Evolutionary conservation across 805 yeast genomes (phyloP).

Genomic region (Cyberlindnera meyerae): DNA sequence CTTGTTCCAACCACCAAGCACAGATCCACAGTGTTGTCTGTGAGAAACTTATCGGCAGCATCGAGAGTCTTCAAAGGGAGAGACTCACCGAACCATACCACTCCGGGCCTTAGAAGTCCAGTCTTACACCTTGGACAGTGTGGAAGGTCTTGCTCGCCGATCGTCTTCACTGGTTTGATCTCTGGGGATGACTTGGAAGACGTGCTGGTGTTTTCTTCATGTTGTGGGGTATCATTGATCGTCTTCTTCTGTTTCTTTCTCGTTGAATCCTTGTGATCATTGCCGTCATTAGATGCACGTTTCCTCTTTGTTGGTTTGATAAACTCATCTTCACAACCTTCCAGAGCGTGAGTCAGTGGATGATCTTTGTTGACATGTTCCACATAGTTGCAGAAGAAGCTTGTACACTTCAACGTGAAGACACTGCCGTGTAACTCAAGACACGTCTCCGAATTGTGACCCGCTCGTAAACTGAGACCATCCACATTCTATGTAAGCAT

Average conservation of each 20-base stretch:
- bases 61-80: constrained; percentile 61
- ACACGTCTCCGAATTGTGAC: constrained; percentile 48
- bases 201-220: constrained; percentile 4
- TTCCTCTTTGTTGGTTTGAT: constrained; percentile 17
- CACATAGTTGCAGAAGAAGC: constrained; percentile 61
- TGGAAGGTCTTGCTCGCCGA: constrained; percentile 55
- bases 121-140: constrained; percentile 70
- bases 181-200: constrained; percentile 36
- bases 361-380: constrained; percentile 47
- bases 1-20: constrained; percentile 83
- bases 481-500: constrained; percentile 85
- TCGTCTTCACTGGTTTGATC: constrained; percentile 41
- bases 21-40: constrained; percentile 53
- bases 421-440: constrained; percentile 77
- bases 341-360: constrained; percentile 56
- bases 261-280: constrained; percentile 10
- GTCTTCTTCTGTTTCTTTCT: constrained; percentile 3
- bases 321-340: constrained; percentile 35
- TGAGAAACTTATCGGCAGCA: constrained; percentile 64
- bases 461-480: constrained; percentile 63
- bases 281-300: constrained; percentile 2
- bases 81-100: constrained; percentile 94
- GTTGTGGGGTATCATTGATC: not conserved
- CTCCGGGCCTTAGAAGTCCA: constrained; percentile 77
- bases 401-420: constrained; percentile 70